Percentiles rank a stretch among this genome's conserved stretches.
Conservation (phyloP, 305 asterid species). For the Nicotiana rustica region DNA sequence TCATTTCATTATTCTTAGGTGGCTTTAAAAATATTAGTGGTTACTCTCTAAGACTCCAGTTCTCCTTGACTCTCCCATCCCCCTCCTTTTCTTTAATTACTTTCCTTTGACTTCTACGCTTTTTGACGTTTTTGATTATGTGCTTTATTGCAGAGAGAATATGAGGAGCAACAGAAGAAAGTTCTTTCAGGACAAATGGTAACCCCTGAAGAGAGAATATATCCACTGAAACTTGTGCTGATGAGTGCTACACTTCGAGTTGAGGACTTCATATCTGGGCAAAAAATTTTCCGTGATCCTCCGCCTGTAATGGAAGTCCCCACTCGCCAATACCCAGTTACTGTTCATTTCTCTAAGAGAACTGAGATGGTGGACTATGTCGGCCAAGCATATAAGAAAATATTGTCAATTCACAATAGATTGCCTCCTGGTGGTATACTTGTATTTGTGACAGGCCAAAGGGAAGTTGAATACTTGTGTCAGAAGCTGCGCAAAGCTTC, state of each 20-base stretch:
- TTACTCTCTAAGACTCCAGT: slow-evolving; percentile 5
- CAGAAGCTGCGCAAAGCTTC: slow-evolving; percentile 72
- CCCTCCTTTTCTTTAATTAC: slow-evolving; percentile 37
- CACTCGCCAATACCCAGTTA: slow-evolving; percentile 86
- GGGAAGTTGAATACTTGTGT: slow-evolving; percentile 90
- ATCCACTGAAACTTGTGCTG: slow-evolving; percentile 82
- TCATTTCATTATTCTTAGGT: slow-evolving; percentile 23
- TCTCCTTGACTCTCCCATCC: not conserved
- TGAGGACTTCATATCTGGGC: slow-evolving; percentile 77
- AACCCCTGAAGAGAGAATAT: slow-evolving; percentile 56
- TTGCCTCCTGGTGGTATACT: slow-evolving; percentile 95
- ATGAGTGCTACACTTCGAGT: slow-evolving; percentile 97
- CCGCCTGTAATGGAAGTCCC: slow-evolving; percentile 90
- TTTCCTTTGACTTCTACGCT: slow-evolving; percentile 32
- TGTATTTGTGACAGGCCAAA: slow-evolving; percentile 93
- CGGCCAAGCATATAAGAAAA: slow-evolving; percentile 89
- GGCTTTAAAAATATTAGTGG: slow-evolving; percentile 4
- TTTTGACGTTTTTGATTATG: slow-evolving; percentile 25
- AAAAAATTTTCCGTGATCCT: slow-evolving; percentile 64
- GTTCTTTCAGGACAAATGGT: slow-evolving; percentile 63
- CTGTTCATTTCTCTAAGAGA: slow-evolving; percentile 79
- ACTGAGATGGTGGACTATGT: slow-evolving; percentile 82
- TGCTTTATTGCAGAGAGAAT: slow-evolving; percentile 62
- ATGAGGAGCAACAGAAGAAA: slow-evolving; percentile 67
- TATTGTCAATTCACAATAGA: slow-evolving; percentile 85